These are phyloP conservation scores for Pontederia crassipes DNA, from an alignment of 176 grass and related monocot genomes.

Conservation along the genomic window DNA sequence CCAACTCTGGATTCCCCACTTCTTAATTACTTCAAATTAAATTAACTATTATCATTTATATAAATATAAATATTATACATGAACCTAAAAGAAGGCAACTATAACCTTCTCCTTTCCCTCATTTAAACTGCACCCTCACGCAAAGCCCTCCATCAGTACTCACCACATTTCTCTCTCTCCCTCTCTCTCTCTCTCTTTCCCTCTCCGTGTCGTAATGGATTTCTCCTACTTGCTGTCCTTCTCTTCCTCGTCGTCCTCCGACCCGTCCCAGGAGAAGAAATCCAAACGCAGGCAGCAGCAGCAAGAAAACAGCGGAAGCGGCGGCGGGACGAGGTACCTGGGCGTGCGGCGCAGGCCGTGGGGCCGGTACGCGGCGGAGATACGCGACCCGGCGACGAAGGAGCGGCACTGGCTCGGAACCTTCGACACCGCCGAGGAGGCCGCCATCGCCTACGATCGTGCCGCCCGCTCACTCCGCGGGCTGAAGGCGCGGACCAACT, in stretches of 20 bases:
- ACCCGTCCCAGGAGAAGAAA: conserved; percentile 37
- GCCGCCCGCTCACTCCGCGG: conserved; percentile 71
- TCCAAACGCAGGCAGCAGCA: conserved; percentile 51
- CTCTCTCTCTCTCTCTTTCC: neutral
- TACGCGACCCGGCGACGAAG: conserved; percentile 87
- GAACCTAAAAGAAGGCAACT: neutral
- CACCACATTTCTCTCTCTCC: neutral
- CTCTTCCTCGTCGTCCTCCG: conserved; percentile 25
- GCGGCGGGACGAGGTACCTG: conserved; percentile 51
- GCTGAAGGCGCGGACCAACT: conserved; percentile 78
- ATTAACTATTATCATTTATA: neutral
- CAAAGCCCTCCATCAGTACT: neutral
- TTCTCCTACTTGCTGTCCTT: conserved; percentile 74
- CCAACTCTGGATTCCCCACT: conserved; percentile 1
- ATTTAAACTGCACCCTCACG: conserved; percentile 19
- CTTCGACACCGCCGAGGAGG: conserved; percentile 95
- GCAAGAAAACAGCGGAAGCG: conserved; percentile 13
- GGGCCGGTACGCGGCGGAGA: conserved; percentile 97
- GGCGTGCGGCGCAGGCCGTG: conserved; percentile 80
- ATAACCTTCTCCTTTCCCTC: neutral
- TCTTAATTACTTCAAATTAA: neutral
- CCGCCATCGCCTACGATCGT: conserved; percentile 91
- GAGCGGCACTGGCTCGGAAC: conserved; percentile 96
- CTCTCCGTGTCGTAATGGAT: conserved; percentile 29
- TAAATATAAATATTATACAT: neutral